A percentile compares a stretch with the other conserved stretches of the same genome.
These are phyloP conservation scores for Saksenaea vasiformis DNA, from an alignment of 371 early-diverging fungal genomes.

Conservation along the genomic window DNA sequence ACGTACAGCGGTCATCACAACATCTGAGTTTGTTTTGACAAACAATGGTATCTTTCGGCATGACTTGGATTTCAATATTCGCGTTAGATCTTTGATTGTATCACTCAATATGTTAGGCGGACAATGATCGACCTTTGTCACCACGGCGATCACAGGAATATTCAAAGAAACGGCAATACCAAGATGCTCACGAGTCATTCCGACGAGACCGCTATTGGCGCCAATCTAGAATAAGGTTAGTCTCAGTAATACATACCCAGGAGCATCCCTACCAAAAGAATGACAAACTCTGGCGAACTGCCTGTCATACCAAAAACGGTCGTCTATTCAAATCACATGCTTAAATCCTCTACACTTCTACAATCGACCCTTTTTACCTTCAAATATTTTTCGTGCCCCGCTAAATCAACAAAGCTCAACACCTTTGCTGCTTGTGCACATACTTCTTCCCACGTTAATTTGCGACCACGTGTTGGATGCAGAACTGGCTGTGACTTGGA, in stretches of 20 bases:
- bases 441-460: constrained; percentile 83
- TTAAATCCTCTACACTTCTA: no score
- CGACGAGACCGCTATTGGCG: constrained; percentile 89
- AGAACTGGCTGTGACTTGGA: constrained; percentile 53
- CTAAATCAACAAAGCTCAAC: constrained; percentile 85
- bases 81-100: constrained; percentile 81
- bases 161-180: constrained; percentile 83
- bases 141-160: constrained; percentile 88
- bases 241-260: neutral
- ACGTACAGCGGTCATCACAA: constrained; percentile 73
- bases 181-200: constrained; percentile 95
- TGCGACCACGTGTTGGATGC: constrained; percentile 55
- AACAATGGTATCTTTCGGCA: constrained; percentile 92
- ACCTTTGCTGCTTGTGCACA: constrained; percentile 78
- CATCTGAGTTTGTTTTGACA: constrained; percentile 73
- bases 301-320: constrained; percentile 94
- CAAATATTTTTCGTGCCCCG: constrained; percentile 93
- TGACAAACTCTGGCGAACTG: constrained; percentile 86
- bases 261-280: constrained; percentile 69
- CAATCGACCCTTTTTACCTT: constrained; percentile 59
- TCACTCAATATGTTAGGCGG: constrained; percentile 82
- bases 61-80: constrained; percentile 84
- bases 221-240: constrained; percentile 53
- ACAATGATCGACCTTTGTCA: constrained; percentile 93
- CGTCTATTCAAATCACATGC: constrained; percentile 49